Evolutionary conservation across 2,329 filamentous ascomycete genomes (phyloP).

Genomic region (Stachybotrys chartarum): DNA sequence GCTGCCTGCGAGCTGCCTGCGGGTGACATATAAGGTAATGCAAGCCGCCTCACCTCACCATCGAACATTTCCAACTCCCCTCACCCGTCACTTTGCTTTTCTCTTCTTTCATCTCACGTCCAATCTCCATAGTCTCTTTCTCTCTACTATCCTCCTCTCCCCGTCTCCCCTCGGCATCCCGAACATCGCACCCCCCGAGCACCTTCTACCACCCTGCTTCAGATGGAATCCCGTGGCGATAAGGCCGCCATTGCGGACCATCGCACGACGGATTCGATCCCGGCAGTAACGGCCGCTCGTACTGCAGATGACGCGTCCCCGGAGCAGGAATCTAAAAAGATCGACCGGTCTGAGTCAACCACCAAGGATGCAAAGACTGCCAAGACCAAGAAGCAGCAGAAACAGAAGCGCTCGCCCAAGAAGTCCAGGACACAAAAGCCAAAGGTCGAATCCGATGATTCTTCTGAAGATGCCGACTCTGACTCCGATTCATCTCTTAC

Average conservation of each 20-base stretch:
- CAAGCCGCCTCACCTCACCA: too few species aligned
- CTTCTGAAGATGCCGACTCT: background rate
- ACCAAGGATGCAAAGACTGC: conserved; percentile 1
- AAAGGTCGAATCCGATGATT: background rate
- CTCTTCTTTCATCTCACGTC: too few species aligned
- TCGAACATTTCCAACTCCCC: too few species aligned
- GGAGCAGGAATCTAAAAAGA: background rate
- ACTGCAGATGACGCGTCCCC: background rate
- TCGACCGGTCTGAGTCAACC: background rate
- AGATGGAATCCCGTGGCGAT: background rate
- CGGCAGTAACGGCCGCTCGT: background rate
- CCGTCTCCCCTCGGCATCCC: too few species aligned
- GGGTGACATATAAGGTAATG: too few species aligned
- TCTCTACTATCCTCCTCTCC: too few species aligned
- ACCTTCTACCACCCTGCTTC: too few species aligned
- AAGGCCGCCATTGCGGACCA: background rate
- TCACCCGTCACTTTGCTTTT: too few species aligned
- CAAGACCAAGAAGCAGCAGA: conserved; percentile 9
- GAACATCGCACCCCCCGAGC: too few species aligned
- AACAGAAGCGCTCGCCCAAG: background rate
- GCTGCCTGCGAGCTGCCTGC: too few species aligned
- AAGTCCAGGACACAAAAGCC: background rate
- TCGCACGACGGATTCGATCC: background rate
- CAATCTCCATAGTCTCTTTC: too few species aligned
- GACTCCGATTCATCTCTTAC: background rate